Evolutionary conservation across 2,329 filamentous ascomycete species (phyloP).

Genomic region (Chaetomium sp.): DNA sequence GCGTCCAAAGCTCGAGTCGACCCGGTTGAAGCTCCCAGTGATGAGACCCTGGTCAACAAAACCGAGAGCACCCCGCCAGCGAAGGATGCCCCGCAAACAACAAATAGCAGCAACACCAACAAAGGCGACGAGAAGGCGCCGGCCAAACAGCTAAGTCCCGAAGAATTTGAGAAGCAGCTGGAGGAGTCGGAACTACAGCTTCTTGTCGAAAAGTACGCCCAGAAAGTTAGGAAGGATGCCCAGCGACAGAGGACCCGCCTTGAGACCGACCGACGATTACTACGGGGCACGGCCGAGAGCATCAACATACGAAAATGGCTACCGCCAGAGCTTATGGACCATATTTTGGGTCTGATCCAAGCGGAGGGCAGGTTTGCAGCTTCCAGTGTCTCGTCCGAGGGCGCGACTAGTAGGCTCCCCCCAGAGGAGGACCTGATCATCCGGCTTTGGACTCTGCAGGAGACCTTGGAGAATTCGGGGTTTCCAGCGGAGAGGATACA

Average conservation of each 20-base stretch:
- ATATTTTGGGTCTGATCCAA: slow-evolving; percentile 66
- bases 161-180: slow-evolving; percentile 83
- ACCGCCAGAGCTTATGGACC: slow-evolving; percentile 68
- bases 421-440: slow-evolving; percentile 73
- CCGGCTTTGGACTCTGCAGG: slow-evolving; percentile 78
- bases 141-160: slow-evolving; percentile 60
- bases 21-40: slow-evolving; percentile 32
- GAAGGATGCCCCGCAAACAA: slow-evolving; percentile 20
- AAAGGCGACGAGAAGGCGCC: slow-evolving; percentile 20
- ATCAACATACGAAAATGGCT: slow-evolving; percentile 74
- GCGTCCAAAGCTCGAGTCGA: slow-evolving; percentile 75
- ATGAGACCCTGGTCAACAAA: slow-evolving; percentile 21
- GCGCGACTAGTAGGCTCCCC: slow-evolving; percentile 43
- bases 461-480: slow-evolving; percentile 61
- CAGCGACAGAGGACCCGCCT: slow-evolving; percentile 68
- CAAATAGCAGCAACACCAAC: slow-evolving; percentile 17
- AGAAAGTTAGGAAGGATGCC: slow-evolving; percentile 73
- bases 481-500: slow-evolving; percentile 60
- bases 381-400: slow-evolving; percentile 44
- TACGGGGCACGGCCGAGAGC: slow-evolving; percentile 70
- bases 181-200: slow-evolving; percentile 86
- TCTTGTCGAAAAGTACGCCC: slow-evolving; percentile 75
- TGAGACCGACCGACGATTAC: slow-evolving; percentile 76
- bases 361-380: slow-evolving; percentile 55
- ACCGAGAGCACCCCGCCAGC: slow-evolving; percentile 18